phyloP scores from a whole-genome alignment of 768 basidiomycete genomes.

The Punctularia strigosozonata region DNA sequence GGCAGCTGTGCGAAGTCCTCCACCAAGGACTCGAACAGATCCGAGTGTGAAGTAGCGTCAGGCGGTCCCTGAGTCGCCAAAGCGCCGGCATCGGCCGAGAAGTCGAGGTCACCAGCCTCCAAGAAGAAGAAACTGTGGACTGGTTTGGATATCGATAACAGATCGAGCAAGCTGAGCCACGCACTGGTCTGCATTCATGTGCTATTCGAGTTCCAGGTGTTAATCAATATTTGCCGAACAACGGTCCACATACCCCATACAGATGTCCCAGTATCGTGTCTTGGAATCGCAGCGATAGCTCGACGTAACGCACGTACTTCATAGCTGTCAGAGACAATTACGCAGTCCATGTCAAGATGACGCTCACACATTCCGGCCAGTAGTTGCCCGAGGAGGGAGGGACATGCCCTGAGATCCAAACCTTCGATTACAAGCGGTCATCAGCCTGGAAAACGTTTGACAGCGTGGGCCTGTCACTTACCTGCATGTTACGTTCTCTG shows the following conservation, averaged over 20 bases:
- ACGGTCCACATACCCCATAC: slow-evolving; percentile 49
- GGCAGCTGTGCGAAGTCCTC: slow-evolving; percentile 58
- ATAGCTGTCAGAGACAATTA: slow-evolving; percentile 1
- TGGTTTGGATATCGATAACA: slow-evolving; percentile 1
- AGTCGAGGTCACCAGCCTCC: slow-evolving; percentile 18
- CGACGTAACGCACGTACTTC: slow-evolving; percentile 55
- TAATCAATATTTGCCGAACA: not conserved
- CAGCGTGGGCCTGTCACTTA: slow-evolving; percentile 21
- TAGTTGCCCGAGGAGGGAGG: slow-evolving; percentile 74
- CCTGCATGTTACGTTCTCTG: slow-evolving; percentile 63
- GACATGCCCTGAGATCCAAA: slow-evolving; percentile 66
- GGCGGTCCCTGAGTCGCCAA: slow-evolving; percentile 4
- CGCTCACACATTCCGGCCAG: slow-evolving; percentile 75
- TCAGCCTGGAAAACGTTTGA: not conserved
- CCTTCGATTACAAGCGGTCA: slow-evolving; percentile 15
- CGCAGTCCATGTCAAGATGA: too few species aligned
- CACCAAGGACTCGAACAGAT: slow-evolving; percentile 46
- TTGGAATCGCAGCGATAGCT: slow-evolving; percentile 72
- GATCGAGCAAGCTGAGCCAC: slow-evolving; percentile 13
- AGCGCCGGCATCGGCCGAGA: slow-evolving; percentile 4
- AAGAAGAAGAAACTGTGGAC: slow-evolving; percentile 19
- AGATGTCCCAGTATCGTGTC: slow-evolving; percentile 83
- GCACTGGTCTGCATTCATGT: slow-evolving; percentile 81
- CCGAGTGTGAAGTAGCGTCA: slow-evolving; percentile 14
- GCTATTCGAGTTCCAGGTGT: slow-evolving; percentile 23